A percentile compares a stretch with the other conserved stretches of the same genome.
Evolutionary conservation across 495 filamentous ascomycete species (phyloP).

Genomic region (Neurospora sp.): DNA sequence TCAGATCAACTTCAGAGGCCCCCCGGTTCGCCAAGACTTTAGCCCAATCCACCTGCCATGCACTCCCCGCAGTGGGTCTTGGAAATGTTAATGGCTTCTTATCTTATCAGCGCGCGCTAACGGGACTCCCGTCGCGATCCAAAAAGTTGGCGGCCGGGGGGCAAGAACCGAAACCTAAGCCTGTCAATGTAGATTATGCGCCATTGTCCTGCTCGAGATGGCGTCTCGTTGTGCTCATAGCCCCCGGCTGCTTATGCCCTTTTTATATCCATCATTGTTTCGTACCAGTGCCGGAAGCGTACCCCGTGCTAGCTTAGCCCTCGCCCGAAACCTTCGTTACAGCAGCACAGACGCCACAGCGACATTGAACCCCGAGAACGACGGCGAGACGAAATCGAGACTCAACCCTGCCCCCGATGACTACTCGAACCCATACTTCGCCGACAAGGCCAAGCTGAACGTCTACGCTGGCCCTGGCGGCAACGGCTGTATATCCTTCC

Average conservation of each 20-base stretch:
- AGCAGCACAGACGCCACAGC: conserved; percentile 22
- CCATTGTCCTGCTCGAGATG: background rate
- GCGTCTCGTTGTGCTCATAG: conserved; percentile 21
- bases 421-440: conserved; percentile 72
- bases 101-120: conserved; percentile 11
- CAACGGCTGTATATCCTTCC: conserved; percentile 85
- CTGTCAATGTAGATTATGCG: background rate
- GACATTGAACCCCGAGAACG: conserved; percentile 18
- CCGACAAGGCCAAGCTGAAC: conserved; percentile 71
- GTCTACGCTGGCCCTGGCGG: conserved; percentile 73
- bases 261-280: conserved; percentile 53
- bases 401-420: conserved; percentile 73
- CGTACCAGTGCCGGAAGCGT: conserved; percentile 22
- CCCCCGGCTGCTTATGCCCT: conserved; percentile 46
- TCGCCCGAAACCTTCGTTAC: conserved; percentile 10
- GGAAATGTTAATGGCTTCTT: background rate
- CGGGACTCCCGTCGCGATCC: background rate
- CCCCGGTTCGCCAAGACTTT: background rate
- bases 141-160: conserved; percentile 2
- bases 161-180: background rate
- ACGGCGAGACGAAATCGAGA: conserved; percentile 35
- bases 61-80: background rate
- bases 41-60: background rate
- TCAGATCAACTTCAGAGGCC: background rate
- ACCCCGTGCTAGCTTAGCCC: conserved; percentile 15